A percentile compares a stretch with the other conserved stretches of the same genome.
Conservation (phyloP, 305 asterid species). For the Fraxinus paxiana region DNA sequence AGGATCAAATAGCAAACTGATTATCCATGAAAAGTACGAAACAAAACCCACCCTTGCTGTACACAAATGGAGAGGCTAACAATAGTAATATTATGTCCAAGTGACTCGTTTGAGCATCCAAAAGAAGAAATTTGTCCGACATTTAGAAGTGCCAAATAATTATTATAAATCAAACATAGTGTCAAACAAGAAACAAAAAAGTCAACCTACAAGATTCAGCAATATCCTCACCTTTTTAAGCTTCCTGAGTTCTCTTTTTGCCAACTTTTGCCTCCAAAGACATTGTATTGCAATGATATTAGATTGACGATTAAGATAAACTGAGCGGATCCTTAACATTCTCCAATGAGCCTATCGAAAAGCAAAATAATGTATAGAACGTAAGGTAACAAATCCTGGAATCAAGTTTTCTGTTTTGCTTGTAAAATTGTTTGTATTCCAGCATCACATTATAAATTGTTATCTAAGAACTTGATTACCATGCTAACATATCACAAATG, state of each 20-base stretch:
- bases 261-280: constrained; percentile 89
- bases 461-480: background rate
- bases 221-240: constrained; percentile 69
- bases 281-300: constrained; percentile 82
- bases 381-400: constrained; percentile 9
- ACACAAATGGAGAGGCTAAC: background rate
- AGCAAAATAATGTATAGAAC: constrained; percentile 15
- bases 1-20: background rate
- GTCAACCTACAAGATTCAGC: constrained; percentile 1
- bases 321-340: constrained; percentile 67
- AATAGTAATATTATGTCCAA: background rate
- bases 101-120: constrained; percentile 8
- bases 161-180: background rate
- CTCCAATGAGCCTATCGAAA: constrained; percentile 76
- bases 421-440: background rate
- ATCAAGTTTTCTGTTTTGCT: background rate
- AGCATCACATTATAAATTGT: background rate
- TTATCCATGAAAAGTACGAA: background rate
- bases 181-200: constrained; percentile 6
- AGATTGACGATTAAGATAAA: constrained; percentile 69
- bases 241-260: constrained; percentile 73
- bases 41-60: background rate
- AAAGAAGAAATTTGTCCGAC: background rate
- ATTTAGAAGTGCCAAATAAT: background rate
- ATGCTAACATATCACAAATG: background rate